Evolutionary conservation across 257 asterid genomes (phyloP), one percentile per base, ranked within the genome.

Genomic region (Jaltomata sinuosa): DNA sequence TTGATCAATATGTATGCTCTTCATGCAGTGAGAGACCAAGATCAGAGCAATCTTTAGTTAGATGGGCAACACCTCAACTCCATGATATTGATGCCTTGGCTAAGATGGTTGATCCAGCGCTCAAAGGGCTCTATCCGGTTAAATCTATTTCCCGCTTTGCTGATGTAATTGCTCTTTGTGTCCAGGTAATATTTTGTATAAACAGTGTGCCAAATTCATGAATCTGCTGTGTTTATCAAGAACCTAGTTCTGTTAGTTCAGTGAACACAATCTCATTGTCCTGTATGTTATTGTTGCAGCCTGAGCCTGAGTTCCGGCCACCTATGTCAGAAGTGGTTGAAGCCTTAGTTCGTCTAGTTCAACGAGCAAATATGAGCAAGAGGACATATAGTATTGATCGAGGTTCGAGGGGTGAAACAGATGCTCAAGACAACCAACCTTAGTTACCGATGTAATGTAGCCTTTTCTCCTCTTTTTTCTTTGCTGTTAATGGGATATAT

Each of bases 231-330:
- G 27, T 36, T 64, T 11, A 82, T 45, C 85, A 19, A 45, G 42
- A 82, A 57, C 50, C 25, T 74, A 8, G 22, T 27, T 47, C 45
- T 14, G 34, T 79, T 29, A 36, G 49, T 31, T 31, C 83, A 29
- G 83, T 36, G 32, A 52, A 40, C 71, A 57, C 31, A 11, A 36
- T 81, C 42, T 80, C 40, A 80, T 3, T 59, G 71, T 3, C 38
- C 27, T 81, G 11, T 8, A 18, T 78, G 71, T 57, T 82, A 29
- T 68, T 61, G n/a, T 80, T 89, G 79, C 94, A 94, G 98, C 86
- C 93, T 78, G 97, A 94, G 89, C 97, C 98, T 1, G 98, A 94
- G 93, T 93, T 93, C 87, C 90, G 98, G 89, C 98, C 97, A 31
- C 97, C 95, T 7, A 93, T 94, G 92, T 94, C 97, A 36, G 97